Evolutionary conservation across 305 asterid species (phyloP), one percentile per base, ranked within the genome.

Genomic region (Plantago lanceolata): DNA sequence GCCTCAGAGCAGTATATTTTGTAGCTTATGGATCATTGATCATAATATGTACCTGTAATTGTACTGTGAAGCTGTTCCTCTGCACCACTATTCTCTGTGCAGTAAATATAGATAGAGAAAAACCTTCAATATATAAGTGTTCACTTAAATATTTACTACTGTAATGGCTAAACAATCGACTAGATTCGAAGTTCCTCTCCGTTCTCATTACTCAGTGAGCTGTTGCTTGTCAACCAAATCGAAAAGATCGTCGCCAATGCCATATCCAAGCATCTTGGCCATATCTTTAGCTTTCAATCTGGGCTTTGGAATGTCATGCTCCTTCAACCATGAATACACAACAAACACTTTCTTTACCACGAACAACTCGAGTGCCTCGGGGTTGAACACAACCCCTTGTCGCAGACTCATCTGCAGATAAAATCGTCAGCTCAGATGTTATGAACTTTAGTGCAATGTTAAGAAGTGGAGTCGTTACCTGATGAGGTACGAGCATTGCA

Each of bases 401-500:
- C 71, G 80, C 85, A 81, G 63, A 62, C 88, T 89, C 89, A 89
- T 86, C 93, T 85, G 78, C 5, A 31, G n/a, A 2, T 28, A 61
- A 17, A 17, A 21, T 5, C 11, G 0, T 15, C 45, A 17, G 13
- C 12, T 7, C 26, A 31, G 17, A 6, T 14, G 18, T 4, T 51
- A 11, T 12, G 5, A 11, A 2, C 20, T n/a, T 2, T 21, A 19
- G 13, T 47, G n/a, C 19, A 14, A 8, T 16, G 3, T 17, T 26
- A 43, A 24, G 18, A 28, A 55, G 18, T 26, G 17, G 15, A 31
- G 2, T 28, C 5, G 5, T 3, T 81, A 86, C 93, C 91, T 90
- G 96, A 73, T 90, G 97, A 71, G 96, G 97, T 67, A 90, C 89
- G 19, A 87, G 75, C 97, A 90, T 90, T 5, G 95, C 93, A 52